Conservation (phyloP, 306 rosid species). For the Fragaria nilgerrensis region DNA sequence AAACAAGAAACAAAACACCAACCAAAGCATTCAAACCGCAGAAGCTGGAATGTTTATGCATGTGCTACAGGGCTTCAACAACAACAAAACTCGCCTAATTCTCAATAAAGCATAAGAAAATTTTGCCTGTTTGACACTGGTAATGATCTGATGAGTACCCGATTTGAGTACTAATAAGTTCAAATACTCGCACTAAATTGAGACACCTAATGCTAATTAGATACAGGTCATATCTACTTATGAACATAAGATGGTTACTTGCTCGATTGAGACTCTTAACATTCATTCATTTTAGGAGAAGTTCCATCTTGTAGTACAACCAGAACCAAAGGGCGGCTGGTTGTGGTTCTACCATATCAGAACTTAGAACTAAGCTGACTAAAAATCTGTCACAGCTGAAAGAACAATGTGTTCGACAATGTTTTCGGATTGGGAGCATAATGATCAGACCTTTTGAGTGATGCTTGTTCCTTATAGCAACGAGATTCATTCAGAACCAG, state of each 20-base stretch:
- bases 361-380: not conserved
- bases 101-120: not conserved
- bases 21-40: not conserved
- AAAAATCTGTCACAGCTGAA: not conserved
- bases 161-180: not conserved
- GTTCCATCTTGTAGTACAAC: not conserved
- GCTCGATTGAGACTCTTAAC: not conserved
- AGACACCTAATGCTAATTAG: not conserved
- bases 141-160: not conserved
- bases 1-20: not conserved
- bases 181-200: not conserved
- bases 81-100: not conserved
- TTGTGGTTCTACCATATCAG: not conserved
- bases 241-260: not conserved
- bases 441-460: not conserved
- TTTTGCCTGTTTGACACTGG: not conserved
- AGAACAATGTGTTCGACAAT: not conserved
- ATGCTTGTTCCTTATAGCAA: conserved; percentile 17
- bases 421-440: conserved; percentile 25
- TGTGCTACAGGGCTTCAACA: not conserved
- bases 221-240: not conserved
- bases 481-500: conserved; percentile 3
- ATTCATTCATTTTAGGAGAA: not conserved
- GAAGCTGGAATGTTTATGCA: not conserved
- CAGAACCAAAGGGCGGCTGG: not conserved